Base-by-base conservation (phyloP, 805 yeast genomes). In the Lipomyces kockii region DNA sequence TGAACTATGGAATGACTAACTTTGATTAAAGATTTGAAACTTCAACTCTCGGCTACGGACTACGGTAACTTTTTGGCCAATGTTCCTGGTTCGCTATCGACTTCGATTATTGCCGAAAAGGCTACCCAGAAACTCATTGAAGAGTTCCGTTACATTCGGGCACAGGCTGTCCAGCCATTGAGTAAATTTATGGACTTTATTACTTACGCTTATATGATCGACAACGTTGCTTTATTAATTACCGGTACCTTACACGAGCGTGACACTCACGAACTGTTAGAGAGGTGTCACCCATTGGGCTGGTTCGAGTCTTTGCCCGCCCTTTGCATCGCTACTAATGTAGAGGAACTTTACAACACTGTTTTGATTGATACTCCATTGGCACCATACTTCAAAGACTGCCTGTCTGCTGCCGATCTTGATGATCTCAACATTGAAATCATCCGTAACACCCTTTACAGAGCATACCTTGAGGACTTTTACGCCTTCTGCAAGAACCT, bases 261-360 rank as follows among this genome's bases (percentile, higher is more conserved):
- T 75, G 97, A 96, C 79, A 87, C 91, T 76, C 80, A 87, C 54
- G 99, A 95, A 76, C 89, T 96, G 62, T 84, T 95, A 75, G 87
- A 87, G 67, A 88, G 97, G 77, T 92, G 97, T 78, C 97, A 95
- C 78, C 99, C 99, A 0, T 83, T 95, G 74, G 99, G 99, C 57
- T 93, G 98, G 97, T 95, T 95, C 76, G 99, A 95, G 74, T 94
- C 98, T 7, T 85, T 95, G 73, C 99, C 99, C 46, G 94, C 98
- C 0, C 83, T 95, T 66, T 86, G 95, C 17, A 95, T 94, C 60
- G 98, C 98, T 59, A 92, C 97, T 1, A 98, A 94, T 79, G 87
- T 94, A 65, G 97, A 92, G 74, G 87, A 95, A n/a, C 84, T 95
- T 74, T 95, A 94, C 81, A 89, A 89, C 75, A 90, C 96, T 0